A percentile compares a stretch with the other conserved stretches of the same genome.
Evolutionary conservation across 352 stramenopile genomes (phyloP).

Genomic region (Globisporangium carolinianum): DNA sequence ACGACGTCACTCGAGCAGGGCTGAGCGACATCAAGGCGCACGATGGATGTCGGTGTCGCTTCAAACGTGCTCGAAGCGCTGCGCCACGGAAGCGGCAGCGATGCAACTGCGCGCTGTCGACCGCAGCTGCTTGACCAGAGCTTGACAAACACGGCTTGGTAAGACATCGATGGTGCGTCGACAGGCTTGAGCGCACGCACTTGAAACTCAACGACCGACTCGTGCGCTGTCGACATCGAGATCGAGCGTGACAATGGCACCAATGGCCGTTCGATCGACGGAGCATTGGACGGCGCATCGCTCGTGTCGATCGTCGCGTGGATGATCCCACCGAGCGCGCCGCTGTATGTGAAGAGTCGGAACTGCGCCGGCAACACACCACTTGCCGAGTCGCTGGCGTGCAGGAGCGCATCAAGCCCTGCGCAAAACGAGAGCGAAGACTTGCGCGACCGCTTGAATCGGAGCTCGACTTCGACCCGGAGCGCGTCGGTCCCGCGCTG

Average conservation of each 20-base stretch:
- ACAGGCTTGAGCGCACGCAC: neutral
- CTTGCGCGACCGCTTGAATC: constrained; percentile 5
- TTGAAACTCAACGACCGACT: neutral
- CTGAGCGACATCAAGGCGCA: neutral
- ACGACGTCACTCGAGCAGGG: constrained; percentile 4
- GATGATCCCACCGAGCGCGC: constrained; percentile 1
- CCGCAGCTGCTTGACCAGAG: constrained; percentile 11
- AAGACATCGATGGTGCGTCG: neutral
- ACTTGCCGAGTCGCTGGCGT: neutral
- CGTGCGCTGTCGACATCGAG: neutral
- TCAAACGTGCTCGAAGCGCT: neutral
- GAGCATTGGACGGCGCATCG: neutral
- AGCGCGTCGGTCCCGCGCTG: constrained; percentile 2
- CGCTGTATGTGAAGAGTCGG: constrained; percentile 2
- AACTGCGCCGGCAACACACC: neutral
- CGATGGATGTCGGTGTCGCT: neutral
- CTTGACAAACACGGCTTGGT: constrained; percentile 1
- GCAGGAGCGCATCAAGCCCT: neutral
- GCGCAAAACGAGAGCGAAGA: constrained; percentile 8
- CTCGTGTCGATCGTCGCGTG: neutral
- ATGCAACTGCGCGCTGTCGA: neutral
- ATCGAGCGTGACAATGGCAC: too few species aligned
- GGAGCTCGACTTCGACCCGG: constrained; percentile 8
- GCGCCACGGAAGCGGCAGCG: constrained; percentile 1
- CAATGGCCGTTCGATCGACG: neutral